Conservation (phyloP, 2,329 filamentous ascomycete genomes). For the Colletotrichum costaricense region DNA sequence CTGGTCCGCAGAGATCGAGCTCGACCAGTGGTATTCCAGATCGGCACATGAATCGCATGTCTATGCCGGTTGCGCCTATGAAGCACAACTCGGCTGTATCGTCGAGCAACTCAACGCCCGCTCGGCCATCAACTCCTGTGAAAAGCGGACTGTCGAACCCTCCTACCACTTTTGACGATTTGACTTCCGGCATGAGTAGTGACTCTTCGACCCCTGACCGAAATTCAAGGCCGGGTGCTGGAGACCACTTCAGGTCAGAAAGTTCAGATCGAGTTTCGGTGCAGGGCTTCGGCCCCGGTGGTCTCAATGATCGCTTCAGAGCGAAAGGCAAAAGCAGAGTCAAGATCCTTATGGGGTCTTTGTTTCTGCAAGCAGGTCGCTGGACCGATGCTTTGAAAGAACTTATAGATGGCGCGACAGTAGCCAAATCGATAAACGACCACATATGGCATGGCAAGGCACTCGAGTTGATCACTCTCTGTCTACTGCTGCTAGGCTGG, state of each 20-base stretch:
- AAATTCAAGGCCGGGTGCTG: slow-evolving; percentile 50
- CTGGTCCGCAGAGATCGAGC: slow-evolving; percentile 60
- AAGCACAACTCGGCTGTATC: slow-evolving; percentile 53
- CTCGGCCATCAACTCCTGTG: slow-evolving; percentile 62
- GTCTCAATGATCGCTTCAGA: slow-evolving; percentile 80
- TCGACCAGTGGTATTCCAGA: slow-evolving; percentile 67
- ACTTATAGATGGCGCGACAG: slow-evolving; percentile 81
- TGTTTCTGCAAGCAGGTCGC: slow-evolving; percentile 89
- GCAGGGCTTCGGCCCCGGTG: slow-evolving; percentile 78
- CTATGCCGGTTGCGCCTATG: slow-evolving; percentile 78
- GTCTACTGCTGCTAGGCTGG: slow-evolving; percentile 87
- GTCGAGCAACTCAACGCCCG: slow-evolving; percentile 58
- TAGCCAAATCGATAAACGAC: slow-evolving; percentile 84
- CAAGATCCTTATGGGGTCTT: slow-evolving; percentile 82
- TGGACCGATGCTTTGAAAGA: slow-evolving; percentile 91
- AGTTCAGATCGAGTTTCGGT: slow-evolving; percentile 70
- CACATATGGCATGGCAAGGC: slow-evolving; percentile 98
- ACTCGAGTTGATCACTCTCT: slow-evolving; percentile 86
- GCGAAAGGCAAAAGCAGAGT: slow-evolving; percentile 85
- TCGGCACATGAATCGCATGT: slow-evolving; percentile 78
- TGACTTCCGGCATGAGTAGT: slow-evolving; percentile 49
- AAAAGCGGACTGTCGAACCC: slow-evolving; percentile 61
- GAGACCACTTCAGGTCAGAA: slow-evolving; percentile 60
- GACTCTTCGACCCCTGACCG: slow-evolving; percentile 56
- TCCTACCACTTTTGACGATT: slow-evolving; percentile 60